Evolutionary conservation across 129 eudicot species (phyloP).

Genomic region (Lonicera japonica): DNA sequence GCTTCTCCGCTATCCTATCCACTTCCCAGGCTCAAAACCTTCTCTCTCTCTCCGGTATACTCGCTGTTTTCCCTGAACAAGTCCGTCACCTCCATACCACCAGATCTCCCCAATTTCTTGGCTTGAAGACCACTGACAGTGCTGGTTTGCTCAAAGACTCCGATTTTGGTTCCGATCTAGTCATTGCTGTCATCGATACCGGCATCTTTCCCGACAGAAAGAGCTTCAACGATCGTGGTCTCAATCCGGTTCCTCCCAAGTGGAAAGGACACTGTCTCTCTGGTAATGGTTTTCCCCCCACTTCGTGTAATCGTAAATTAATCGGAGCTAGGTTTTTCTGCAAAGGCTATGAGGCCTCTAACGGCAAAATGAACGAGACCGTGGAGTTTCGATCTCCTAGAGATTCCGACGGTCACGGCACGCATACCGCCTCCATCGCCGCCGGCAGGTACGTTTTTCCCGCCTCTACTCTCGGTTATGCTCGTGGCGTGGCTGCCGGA

Average conservation of each 20-base stretch:
- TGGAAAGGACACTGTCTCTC: slow-evolving; percentile 70
- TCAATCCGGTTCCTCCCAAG: slow-evolving; percentile 60
- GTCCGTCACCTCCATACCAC: slow-evolving; percentile 75
- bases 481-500: slow-evolving; percentile 89
- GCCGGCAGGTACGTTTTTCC: slow-evolving; percentile 90
- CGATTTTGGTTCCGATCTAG: slow-evolving; percentile 88
- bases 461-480: slow-evolving; percentile 80
- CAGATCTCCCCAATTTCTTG: slow-evolving; percentile 78
- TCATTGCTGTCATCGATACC: slow-evolving; percentile 78
- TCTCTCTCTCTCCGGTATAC: slow-evolving; percentile 21
- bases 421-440: slow-evolving; percentile 93
- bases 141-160: slow-evolving; percentile 64
- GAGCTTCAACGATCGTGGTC: slow-evolving; percentile 62
- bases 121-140: slow-evolving; percentile 46
- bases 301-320: slow-evolving; percentile 59
- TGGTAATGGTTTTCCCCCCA: slow-evolving; percentile 31
- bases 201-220: slow-evolving; percentile 91
- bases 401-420: slow-evolving; percentile 91
- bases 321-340: slow-evolving; percentile 74
- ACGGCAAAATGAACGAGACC: slow-evolving; percentile 72
- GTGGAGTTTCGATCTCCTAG: slow-evolving; percentile 65
- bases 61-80: slow-evolving; percentile 74
- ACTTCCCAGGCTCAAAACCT: slow-evolving; percentile 44
- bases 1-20: slow-evolving; percentile 69
- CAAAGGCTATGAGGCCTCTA: slow-evolving; percentile 69